Percentiles rank a stretch among this genome's conserved stretches.
Evolutionary conservation across 1,284 basidiomycete species (phyloP).

Genomic region (Moniliella sp.): DNA sequence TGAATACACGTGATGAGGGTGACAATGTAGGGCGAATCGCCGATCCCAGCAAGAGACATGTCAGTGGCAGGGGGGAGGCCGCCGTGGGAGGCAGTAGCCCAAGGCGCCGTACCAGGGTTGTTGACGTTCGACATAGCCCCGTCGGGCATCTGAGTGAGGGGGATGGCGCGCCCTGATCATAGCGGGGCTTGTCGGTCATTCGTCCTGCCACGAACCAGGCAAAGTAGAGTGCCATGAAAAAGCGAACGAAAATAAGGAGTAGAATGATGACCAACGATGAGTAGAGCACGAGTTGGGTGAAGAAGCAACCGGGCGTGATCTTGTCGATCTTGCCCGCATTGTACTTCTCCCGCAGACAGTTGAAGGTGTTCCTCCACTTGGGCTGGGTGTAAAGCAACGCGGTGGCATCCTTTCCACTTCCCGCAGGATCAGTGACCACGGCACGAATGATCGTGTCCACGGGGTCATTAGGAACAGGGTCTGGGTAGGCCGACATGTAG

Average conservation of each 20-base stretch:
- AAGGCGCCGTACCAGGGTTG: slow-evolving; percentile 71
- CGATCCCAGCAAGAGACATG: slow-evolving; percentile 13
- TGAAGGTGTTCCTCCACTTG: slow-evolving; percentile 11
- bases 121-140: slow-evolving; percentile 73
- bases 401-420: slow-evolving; percentile 74
- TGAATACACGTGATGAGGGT: slow-evolving; percentile 94
- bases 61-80: slow-evolving; percentile 1
- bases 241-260: slow-evolving; percentile 67
- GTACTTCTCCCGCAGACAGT: slow-evolving; percentile 23
- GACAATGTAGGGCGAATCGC: slow-evolving; percentile 62
- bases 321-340: slow-evolving; percentile 82
- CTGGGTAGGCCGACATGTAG: slow-evolving; percentile 57
- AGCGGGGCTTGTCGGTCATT: slow-evolving; percentile 31
- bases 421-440: too few species aligned
- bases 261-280: slow-evolving; percentile 75
- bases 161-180: slow-evolving; percentile 50
- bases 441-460: slow-evolving; percentile 68
- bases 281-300: slow-evolving; percentile 72
- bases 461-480: slow-evolving; percentile 48
- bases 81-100: slow-evolving; percentile 37
- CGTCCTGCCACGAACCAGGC: slow-evolving; percentile 81
- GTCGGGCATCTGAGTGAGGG: slow-evolving; percentile 79
- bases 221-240: slow-evolving; percentile 87
- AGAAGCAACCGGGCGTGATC: slow-evolving; percentile 81
- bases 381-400: slow-evolving; percentile 16